phyloP scores from a whole-genome alignment of 768 basidiomycete genomes.

The Leccinum incarnatum region DNA sequence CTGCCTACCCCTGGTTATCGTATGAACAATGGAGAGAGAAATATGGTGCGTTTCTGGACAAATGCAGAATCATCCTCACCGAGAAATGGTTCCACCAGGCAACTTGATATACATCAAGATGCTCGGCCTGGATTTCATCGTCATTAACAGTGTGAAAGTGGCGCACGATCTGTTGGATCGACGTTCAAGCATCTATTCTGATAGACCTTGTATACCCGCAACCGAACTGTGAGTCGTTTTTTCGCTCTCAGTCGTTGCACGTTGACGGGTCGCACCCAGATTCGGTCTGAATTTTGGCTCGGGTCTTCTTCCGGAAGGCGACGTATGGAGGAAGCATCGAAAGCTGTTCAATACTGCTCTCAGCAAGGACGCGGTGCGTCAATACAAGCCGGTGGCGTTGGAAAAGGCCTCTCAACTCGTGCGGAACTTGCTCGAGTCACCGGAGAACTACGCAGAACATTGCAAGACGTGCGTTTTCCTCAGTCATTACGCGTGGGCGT shows the following conservation, averaged over 20 bases:
- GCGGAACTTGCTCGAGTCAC: constrained; percentile 18
- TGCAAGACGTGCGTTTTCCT: constrained; percentile 18
- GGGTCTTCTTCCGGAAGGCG: constrained; percentile 28
- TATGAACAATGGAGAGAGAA: constrained; percentile 34
- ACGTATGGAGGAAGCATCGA: constrained; percentile 31
- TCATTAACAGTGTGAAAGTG: constrained; percentile 21
- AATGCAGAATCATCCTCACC: neutral
- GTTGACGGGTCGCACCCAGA: constrained; percentile 7
- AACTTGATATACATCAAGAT: constrained; percentile 24
- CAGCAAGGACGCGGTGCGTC: constrained; percentile 11
- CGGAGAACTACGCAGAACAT: constrained; percentile 17
- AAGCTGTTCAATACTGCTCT: constrained; percentile 23
- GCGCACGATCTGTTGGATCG: constrained; percentile 25
- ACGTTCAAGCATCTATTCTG: constrained; percentile 29
- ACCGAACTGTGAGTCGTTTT: constrained; percentile 18
- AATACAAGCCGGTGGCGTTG: constrained; percentile 15
- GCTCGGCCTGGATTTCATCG: constrained; percentile 27
- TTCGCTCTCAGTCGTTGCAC: neutral
- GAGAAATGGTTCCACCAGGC: constrained; percentile 5
- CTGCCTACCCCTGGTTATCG: constrained; percentile 29
- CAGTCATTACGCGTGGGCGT: neutral
- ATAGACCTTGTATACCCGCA: constrained; percentile 22
- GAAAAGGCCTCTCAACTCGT: constrained; percentile 22
- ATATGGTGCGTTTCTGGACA: constrained; percentile 24
- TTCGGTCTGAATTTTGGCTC: constrained; percentile 32